Evolutionary conservation across 2,329 filamentous ascomycete genomes (phyloP).

Genomic region (Phialophora chinensis): DNA sequence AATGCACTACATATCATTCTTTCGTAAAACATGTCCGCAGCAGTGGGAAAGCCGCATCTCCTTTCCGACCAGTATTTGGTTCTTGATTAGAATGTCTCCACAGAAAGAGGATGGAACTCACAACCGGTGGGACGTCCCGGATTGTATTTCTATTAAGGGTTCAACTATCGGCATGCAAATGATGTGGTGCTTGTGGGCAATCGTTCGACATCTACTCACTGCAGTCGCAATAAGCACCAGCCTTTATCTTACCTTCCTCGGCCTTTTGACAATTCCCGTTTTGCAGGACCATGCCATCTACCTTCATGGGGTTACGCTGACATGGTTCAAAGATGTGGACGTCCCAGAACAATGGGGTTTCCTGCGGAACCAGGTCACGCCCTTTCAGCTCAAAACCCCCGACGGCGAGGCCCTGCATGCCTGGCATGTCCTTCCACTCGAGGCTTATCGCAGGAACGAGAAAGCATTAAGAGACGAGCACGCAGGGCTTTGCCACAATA

Average conservation of each 20-base stretch:
- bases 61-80: no score
- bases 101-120: no score
- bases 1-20: no score
- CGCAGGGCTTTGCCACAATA: constrained; percentile 43
- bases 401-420: constrained; percentile 48
- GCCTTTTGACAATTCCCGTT: constrained; percentile 52
- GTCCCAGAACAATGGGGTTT: constrained; percentile 57
- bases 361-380: constrained; percentile 56
- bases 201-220: constrained; percentile 17
- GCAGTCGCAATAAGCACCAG: constrained; percentile 35
- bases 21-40: no score
- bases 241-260: constrained; percentile 54
- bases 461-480: constrained; percentile 50
- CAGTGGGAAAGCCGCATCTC: no score
- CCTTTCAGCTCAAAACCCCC: constrained; percentile 53
- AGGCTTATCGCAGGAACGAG: constrained; percentile 54
- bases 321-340: constrained; percentile 61
- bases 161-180: no score
- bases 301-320: constrained; percentile 60
- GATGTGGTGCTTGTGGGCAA: no score
- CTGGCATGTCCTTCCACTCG: constrained; percentile 59
- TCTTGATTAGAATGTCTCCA: no score
- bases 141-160: no score
- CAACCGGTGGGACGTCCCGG: no score
- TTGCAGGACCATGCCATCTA: constrained; percentile 65